These are phyloP conservation scores for Noccaea caerulescens DNA, from an alignment of 345 rosid species.

Conservation along the genomic window DNA sequence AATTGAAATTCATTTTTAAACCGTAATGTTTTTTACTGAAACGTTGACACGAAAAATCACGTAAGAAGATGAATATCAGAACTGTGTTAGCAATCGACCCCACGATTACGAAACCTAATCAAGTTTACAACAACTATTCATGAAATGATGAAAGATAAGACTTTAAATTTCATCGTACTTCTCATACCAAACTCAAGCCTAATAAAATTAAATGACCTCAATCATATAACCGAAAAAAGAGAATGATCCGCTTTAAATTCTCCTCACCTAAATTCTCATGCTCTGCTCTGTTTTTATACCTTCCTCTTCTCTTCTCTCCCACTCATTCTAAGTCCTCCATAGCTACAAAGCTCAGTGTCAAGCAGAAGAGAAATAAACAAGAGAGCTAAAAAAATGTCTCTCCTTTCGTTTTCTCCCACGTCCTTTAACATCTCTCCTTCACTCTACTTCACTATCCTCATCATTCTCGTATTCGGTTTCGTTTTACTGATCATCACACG, in stretches of 20 bases:
- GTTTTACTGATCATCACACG: conserved; percentile 44
- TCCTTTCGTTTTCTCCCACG: conserved; percentile 8
- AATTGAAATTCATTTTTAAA: background rate
- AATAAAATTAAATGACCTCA: conserved; percentile 15
- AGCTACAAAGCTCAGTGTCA: conserved; percentile 17
- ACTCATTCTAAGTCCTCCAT: conserved; percentile 23
- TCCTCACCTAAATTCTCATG: conserved; percentile 41
- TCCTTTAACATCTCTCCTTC: conserved; percentile 26
- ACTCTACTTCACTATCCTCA: conserved; percentile 36
- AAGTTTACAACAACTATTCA: background rate
- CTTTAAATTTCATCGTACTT: conserved; percentile 1
- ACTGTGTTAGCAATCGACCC: background rate
- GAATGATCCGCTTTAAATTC: conserved; percentile 17
- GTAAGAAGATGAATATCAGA: too few species aligned
- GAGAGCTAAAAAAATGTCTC: conserved; percentile 34
- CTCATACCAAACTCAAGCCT: conserved; percentile 31
- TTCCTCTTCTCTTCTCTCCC: conserved; percentile 16
- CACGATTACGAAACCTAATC: background rate
- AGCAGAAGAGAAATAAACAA: background rate
- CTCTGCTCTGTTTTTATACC: conserved; percentile 41
- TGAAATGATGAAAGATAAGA: background rate
- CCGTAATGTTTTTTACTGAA: too few species aligned
- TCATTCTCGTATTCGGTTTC: conserved; percentile 47
- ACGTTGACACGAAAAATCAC: too few species aligned
- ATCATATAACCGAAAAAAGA: conserved; percentile 19